A percentile compares a stretch with the other conserved stretches of the same genome.
These are phyloP conservation scores for Begonia loranthoides DNA, from an alignment of 306 rosid genomes.

Conservation along the genomic window DNA sequence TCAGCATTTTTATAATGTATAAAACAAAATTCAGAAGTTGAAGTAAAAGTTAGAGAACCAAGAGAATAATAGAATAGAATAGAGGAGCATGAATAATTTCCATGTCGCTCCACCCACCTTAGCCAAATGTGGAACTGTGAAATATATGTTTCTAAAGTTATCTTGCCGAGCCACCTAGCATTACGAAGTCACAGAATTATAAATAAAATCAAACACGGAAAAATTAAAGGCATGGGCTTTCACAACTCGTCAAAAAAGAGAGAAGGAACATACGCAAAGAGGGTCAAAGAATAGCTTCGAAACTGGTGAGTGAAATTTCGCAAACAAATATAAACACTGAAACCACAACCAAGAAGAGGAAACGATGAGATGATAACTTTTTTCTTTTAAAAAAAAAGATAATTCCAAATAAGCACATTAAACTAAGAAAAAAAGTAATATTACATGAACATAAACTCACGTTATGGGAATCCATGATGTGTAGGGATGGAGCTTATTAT, in stretches of 20 bases:
- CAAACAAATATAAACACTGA: conserved; percentile 85
- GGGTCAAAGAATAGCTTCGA: conserved; percentile 69
- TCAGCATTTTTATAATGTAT: too few species aligned
- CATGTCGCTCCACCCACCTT: conserved; percentile 33
- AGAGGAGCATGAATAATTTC: too few species aligned
- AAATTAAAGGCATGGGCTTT: not conserved
- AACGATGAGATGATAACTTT: not conserved
- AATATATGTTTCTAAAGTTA: conserved; percentile 94
- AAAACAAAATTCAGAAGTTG: too few species aligned
- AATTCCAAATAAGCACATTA: too few species aligned
- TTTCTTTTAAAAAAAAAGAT: too few species aligned
- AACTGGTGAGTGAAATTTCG: conserved; percentile 84
- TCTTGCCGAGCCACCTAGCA: conserved; percentile 95
- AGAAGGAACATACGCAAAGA: conserved; percentile 62
- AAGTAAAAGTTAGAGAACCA: too few species aligned
- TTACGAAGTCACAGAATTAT: conserved; percentile 4
- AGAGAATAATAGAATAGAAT: too few species aligned
- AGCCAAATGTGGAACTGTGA: conserved; percentile 99
- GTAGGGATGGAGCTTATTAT: conserved; percentile 96
- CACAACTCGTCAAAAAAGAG: not conserved
- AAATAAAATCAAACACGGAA: not conserved
- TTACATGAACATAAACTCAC: conserved; percentile 26
- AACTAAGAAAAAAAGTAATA: not conserved
- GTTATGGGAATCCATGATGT: conserved; percentile 99
- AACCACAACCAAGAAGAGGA: conserved; percentile 11